Evolutionary conservation across 768 basidiomycete genomes (phyloP).

Genomic region (Collybiopsis luxurians): DNA sequence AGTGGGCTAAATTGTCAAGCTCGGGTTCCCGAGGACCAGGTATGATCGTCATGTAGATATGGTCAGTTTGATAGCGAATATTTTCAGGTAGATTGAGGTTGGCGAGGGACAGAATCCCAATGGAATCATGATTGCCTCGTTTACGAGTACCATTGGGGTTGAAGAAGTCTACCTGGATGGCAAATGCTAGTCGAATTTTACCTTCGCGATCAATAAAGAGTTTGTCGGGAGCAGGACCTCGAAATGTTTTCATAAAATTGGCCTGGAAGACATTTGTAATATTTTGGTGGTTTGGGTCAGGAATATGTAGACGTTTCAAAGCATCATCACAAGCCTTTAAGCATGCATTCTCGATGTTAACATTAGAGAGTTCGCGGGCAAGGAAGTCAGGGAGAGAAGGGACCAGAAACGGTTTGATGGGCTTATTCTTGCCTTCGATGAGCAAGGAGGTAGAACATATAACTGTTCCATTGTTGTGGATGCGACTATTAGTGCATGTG

Average conservation of each 20-base stretch:
- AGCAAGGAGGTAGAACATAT: background rate
- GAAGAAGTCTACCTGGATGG: too few relatives aligned
- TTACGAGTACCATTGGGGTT: too few relatives aligned
- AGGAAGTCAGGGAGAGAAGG: slow-evolving; percentile 11
- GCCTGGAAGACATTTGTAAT: background rate
- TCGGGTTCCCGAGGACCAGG: slow-evolving; percentile 23
- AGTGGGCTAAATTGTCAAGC: slow-evolving; percentile 4
- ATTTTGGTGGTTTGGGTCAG: background rate
- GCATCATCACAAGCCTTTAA: slow-evolving; percentile 11
- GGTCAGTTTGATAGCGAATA: too few relatives aligned
- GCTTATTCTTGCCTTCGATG: background rate
- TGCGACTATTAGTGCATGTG: background rate
- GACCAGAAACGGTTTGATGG: slow-evolving; percentile 11
- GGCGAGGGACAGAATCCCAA: too few relatives aligned
- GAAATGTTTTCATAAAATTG: too few relatives aligned
- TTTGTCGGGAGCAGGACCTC: too few relatives aligned
- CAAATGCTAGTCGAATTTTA: too few relatives aligned
- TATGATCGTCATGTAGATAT: too few relatives aligned
- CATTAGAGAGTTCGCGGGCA: slow-evolving; percentile 7
- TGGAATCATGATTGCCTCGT: too few relatives aligned
- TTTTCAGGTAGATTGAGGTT: too few relatives aligned
- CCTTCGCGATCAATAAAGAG: too few relatives aligned
- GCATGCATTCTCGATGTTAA: slow-evolving; percentile 1
- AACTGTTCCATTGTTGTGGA: background rate
- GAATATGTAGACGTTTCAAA: background rate